Base-by-base conservation (phyloP, 305 asterid genomes). In the Coffea humblotiana region DNA sequence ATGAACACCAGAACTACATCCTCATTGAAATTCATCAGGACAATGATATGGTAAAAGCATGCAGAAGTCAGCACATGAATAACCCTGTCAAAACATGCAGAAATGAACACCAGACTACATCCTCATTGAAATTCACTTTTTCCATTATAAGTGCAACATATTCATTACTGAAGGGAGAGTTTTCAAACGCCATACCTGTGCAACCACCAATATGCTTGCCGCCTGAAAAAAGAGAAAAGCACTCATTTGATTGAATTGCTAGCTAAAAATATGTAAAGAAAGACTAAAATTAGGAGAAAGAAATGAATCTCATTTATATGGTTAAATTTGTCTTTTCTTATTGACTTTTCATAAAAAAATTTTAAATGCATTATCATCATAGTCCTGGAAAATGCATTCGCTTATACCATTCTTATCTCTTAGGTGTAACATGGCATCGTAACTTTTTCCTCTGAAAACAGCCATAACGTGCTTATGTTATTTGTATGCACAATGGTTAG, bases 181-280 rank as follows among this genome's bases (percentile, higher is more conserved):
- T 54, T 40, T 60, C 14, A 48, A 61, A 45, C 14, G 6, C 65
- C 73, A 77, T 80, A 83, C 86, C 83, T 83, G 86, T 80, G 72
- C 84, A 83, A 8, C 86, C 86, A 35, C 86, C 86, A 35, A 83
- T 83, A 47, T 83, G 86, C 74, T 83, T 68, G 9, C 82, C 84
- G 68, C 86, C 86, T 83, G 77, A 43, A 71, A n/a, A 77, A 40
- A 76, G 40, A 80, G 68, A 71, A 27, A 37, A 60, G 10, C 15
- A 76, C 40, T 66, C 35, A 64, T 48, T 48, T 29, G 2, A 16
- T 11, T 56, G 51, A 52, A 52, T 56, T 40, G 32, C 23, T 48
- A 48, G 47, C 61, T 16, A 12, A 14, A 40, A 25, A 49, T 4
- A 18, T 14, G 68, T 12, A 23, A 79, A 52, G 29, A 47, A 60